phyloP scores from a whole-genome alignment of 73 alveolate species.

The Tetrahymena elliotti region DNA sequence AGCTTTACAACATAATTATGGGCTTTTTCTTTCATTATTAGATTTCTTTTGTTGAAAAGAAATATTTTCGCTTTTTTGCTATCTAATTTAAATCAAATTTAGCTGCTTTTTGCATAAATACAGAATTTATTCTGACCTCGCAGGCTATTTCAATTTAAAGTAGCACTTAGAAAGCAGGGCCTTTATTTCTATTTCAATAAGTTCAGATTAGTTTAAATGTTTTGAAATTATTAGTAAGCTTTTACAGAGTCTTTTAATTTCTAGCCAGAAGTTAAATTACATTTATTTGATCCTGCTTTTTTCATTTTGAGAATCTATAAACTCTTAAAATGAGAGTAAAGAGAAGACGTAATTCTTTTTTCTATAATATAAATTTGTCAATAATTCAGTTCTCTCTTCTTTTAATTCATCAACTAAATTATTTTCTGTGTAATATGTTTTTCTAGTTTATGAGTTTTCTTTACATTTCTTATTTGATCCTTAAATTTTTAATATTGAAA shows the following conservation, averaged over 20 bases:
- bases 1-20: neutral
- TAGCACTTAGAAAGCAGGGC: neutral
- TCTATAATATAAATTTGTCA: neutral
- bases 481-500: neutral
- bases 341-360: neutral
- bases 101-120: neutral
- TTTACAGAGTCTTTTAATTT: neutral
- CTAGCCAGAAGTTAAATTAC: neutral
- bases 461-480: neutral
- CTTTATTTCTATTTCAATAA: neutral
- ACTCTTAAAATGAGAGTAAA: neutral
- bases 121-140: neutral
- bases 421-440: neutral
- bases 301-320: neutral
- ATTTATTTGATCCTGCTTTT: neutral
- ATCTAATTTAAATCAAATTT: neutral
- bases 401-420: neutral
- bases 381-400: neutral
- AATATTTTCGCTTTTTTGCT: neutral
- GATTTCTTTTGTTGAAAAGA: neutral
- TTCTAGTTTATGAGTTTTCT: neutral
- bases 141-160: neutral
- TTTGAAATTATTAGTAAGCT: neutral
- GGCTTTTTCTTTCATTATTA: neutral
- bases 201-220: neutral